These are phyloP conservation scores for Lipomyces spencermartinsiae DNA, from an alignment of 805 yeast species.

Conservation along the genomic window DNA sequence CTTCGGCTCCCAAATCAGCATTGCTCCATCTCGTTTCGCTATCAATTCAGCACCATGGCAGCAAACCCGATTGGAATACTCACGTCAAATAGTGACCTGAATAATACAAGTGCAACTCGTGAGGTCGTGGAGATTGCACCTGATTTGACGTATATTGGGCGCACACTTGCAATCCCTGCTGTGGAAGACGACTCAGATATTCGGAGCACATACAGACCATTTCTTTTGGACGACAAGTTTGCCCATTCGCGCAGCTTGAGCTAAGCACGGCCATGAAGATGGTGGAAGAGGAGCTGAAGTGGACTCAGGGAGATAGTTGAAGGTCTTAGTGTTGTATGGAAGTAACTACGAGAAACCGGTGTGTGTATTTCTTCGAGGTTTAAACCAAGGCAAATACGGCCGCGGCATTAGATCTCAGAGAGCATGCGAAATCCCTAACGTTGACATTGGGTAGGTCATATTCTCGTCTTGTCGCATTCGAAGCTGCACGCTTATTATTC, in stretches of 20 bases:
- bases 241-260: slow-evolving; percentile 2
- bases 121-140: too few relatives aligned
- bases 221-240: slow-evolving; percentile 1
- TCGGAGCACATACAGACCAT: slow-evolving; percentile 9
- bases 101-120: too few relatives aligned
- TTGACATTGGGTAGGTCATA: slow-evolving; percentile 3
- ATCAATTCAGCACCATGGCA: too few relatives aligned
- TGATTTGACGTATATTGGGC: too few relatives aligned
- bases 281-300: background rate
- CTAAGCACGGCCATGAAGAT: slow-evolving; percentile 12
- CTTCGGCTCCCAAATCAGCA: too few relatives aligned
- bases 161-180: background rate
- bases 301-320: slow-evolving; percentile 4
- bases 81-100: too few relatives aligned
- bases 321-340: slow-evolving; percentile 11
- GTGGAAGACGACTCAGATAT: slow-evolving; percentile 6
- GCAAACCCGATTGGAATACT: too few relatives aligned
- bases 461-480: slow-evolving; percentile 16
- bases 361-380: too few relatives aligned
- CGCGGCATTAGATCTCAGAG: too few relatives aligned
- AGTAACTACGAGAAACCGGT: slow-evolving; percentile 11
- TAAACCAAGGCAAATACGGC: too few relatives aligned
- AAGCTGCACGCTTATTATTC: slow-evolving; percentile 18
- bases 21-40: too few relatives aligned
- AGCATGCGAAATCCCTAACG: too few relatives aligned